These are phyloP conservation scores for Neurospora cerealis DNA, from an alignment of 495 filamentous ascomycete species.

Conservation along the genomic window DNA sequence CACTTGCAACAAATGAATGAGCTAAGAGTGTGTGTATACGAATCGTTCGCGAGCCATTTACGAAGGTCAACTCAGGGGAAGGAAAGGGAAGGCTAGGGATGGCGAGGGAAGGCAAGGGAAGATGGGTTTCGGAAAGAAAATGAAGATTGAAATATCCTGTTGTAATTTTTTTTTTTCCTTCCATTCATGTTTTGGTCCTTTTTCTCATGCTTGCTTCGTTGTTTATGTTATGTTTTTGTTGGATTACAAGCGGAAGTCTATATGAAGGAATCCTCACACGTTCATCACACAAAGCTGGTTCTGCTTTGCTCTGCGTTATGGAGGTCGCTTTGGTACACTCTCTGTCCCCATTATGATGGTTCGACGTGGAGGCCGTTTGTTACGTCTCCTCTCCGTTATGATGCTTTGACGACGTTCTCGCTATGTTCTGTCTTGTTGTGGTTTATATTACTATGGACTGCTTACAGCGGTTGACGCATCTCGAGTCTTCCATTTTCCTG, in stretches of 20 bases:
- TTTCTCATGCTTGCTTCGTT: conserved; percentile 5
- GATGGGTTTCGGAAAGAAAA: not conserved
- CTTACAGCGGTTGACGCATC: not conserved
- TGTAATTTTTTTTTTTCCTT: conserved; percentile 14
- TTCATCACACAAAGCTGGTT: not conserved
- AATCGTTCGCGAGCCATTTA: not conserved
- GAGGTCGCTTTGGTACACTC: not conserved
- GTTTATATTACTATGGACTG: no score
- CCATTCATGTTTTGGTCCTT: conserved; percentile 6
- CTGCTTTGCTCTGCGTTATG: not conserved
- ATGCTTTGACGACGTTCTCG: not conserved
- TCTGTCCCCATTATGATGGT: not conserved
- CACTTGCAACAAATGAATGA: not conserved
- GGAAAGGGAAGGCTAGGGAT: not conserved
- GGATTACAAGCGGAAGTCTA: not conserved
- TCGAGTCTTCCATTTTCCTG: not conserved
- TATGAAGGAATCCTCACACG: not conserved
- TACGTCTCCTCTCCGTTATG: not conserved
- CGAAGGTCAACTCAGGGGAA: not conserved
- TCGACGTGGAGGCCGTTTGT: not conserved
- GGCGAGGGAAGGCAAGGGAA: not conserved
- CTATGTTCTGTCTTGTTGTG: not conserved
- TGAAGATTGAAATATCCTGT: conserved; percentile 4
- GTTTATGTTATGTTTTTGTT: conserved; percentile 6
- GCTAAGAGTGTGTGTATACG: not conserved